Evolutionary conservation across 805 yeast genomes (phyloP), one percentile per base, ranked within the genome.

Genomic region (Metschnikowia picachoensis): DNA sequence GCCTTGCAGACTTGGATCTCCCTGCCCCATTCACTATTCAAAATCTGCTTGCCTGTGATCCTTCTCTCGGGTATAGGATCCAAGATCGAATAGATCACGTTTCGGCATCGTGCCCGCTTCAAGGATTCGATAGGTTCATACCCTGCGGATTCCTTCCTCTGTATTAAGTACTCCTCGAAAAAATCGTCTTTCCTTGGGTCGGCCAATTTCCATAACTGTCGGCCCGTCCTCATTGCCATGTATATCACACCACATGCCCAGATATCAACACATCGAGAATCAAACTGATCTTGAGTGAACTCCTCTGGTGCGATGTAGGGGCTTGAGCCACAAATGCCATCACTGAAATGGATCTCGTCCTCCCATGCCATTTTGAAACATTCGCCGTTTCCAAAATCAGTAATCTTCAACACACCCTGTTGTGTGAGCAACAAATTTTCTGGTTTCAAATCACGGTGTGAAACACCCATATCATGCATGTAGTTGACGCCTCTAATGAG

Each of bases 1-100:
- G 87, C 85, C 31, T 77, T 81, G 63, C 96, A 90, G 27, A 87
- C 82, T 48, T 70, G 76, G 51, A 92, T 90, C 61, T 88, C 95
- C 48, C 97, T 73, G 0, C 95, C 96, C 98, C 98, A 92, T 65
- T 94, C 98, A 62, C 94, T 84, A 60, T 86, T 90, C 61, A 94
- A 71, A 27, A 91, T 80, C 66, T 92, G 97, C 56, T 80, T 80
- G 12, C 95, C 95, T 25, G 87, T 91, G 53, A 94, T 86, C 62
- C 98, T 77, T 56, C 97, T 77, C 12, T 77, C 71, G 4, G 99
- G 95, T 30, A 85, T 82, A 1, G 99, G 99, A 61, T 94, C 98
- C 56, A 94, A 71, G 45, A 94, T 86, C 16, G 96, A 87, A 64
- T 92, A 92, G 48, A 94, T 85, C 35, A 92, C 98, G 60, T 92